Base-by-base conservation (phyloP, 1,284 basidiomycete genomes). In the Malassezia furfur region DNA sequence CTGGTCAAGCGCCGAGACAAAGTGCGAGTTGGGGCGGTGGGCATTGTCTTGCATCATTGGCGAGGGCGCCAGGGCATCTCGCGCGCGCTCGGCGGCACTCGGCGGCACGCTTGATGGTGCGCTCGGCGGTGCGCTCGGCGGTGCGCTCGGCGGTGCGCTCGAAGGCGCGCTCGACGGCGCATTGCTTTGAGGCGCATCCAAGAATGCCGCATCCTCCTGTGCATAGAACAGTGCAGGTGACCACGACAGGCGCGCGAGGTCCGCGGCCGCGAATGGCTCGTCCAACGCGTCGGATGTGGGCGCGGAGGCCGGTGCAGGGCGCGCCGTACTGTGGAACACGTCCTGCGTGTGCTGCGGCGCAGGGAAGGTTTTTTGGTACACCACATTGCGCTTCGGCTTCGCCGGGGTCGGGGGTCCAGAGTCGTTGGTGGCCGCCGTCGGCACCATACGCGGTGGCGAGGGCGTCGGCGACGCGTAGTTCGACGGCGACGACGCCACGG, bases 1-100 rank as follows among this genome's bases (percentile, higher is more conserved):
- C 34, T 48, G 34, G 21, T 48, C 47, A 12, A 48, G 30, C 21
- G 47, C 47, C 15, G 47, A 48, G 30, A 48, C 47, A 36, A 48
- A 48, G 19, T 36, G 6, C 14, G 35, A 37, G 7, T 12, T 7
- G 15, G n/a, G n/a, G 9, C 8, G 6, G 8, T 10, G 12, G 6
- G 14, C 10, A 9, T 15, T 31, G 17, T 37, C 47, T n/a, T 31
- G 47, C 17, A 28, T 6, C 47, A 48, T 25, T 17, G 47, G 19
- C 37, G 47, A 48, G 28, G 47, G 47, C 19, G 47, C 47, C 14
- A 48, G 34, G 7, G 36, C 35, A 15, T 48, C 37, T n/a, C n/a
- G n/a, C 41, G 19, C 40, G 4, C 7, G 17, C 10, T 8, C 17
- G 10, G 21, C 15, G 5, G 21, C 40, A 22, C 40, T 43, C 30